phyloP scores from a whole-genome alignment of 1,139 yeast species.

The Wickerhamiella pararugosa region DNA sequence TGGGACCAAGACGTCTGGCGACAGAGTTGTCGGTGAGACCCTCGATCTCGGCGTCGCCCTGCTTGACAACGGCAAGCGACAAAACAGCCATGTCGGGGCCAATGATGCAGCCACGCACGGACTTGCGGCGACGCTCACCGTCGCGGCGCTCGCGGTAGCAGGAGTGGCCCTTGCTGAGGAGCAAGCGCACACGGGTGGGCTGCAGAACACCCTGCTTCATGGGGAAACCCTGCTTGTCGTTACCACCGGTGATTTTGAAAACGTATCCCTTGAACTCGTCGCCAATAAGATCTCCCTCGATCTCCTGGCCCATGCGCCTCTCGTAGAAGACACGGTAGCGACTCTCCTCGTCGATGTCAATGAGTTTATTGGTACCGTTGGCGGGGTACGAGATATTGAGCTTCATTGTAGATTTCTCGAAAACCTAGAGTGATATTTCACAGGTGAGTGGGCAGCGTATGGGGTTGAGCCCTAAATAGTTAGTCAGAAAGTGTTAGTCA shows the following conservation, averaged over 20 bases:
- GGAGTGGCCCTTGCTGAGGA: conserved; percentile 87
- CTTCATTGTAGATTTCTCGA: conserved; percentile 27
- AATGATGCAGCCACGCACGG: conserved; percentile 99
- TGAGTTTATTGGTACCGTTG: conserved; percentile 98
- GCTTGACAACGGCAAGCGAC: conserved; percentile 86
- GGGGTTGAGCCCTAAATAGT: conserved; percentile 5
- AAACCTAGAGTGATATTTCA: background rate
- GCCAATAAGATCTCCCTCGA: conserved; percentile 95
- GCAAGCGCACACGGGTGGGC: conserved; percentile 98
- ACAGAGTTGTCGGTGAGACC: conserved; percentile 91
- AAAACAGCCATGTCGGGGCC: conserved; percentile 94
- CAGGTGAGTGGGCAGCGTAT: conserved; percentile 4
- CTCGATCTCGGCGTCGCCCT: conserved; percentile 90
- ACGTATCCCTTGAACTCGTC: conserved; percentile 99
- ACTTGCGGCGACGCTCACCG: conserved; percentile 99
- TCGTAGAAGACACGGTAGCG: conserved; percentile 97
- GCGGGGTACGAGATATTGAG: conserved; percentile 99
- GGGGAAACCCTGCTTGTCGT: conserved; percentile 99
- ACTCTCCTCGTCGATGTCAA: conserved; percentile 98
- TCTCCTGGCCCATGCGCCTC: conserved; percentile 99
- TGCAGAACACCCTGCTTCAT: conserved; percentile 99
- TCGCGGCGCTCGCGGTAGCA: conserved; percentile 99
- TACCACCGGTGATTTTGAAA: conserved; percentile 98
- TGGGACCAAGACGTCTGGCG: conserved; percentile 99
- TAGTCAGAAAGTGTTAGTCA: too few relatives aligned